phyloP scores from a whole-genome alignment of 208 protist genomes.

The Wallacemonas sp. region DNA sequence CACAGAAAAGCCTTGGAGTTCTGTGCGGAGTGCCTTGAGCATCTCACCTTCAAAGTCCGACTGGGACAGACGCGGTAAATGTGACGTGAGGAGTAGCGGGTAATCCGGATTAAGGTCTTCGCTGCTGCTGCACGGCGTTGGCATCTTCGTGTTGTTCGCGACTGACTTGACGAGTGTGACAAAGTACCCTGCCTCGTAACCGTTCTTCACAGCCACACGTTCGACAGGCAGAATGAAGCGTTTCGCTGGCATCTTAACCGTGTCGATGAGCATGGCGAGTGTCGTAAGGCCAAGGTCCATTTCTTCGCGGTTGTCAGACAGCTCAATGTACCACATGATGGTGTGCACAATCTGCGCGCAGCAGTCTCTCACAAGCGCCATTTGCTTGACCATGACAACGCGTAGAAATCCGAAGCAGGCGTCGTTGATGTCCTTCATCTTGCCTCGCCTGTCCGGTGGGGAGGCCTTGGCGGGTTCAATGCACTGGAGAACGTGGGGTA shows the following conservation, averaged over 20 bases:
- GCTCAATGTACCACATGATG: constrained; percentile 88
- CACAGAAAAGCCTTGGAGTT: constrained; percentile 55
- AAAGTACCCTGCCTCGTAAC: constrained; percentile 68
- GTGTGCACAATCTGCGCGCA: constrained; percentile 87
- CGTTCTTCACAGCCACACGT: constrained; percentile 63
- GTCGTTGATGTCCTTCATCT: constrained; percentile 82
- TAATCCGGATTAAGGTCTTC: constrained; percentile 68
- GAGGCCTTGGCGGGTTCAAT: constrained; percentile 77
- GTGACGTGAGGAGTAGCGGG: constrained; percentile 70
- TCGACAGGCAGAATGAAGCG: constrained; percentile 82
- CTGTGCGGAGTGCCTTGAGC: constrained; percentile 45
- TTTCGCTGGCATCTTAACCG: constrained; percentile 64
- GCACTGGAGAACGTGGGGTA: constrained; percentile 88
- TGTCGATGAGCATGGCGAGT: constrained; percentile 69
- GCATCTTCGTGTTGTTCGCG: constrained; percentile 47
- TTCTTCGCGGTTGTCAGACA: constrained; percentile 70
- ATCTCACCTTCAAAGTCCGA: constrained; percentile 84
- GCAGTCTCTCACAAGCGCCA: constrained; percentile 75
- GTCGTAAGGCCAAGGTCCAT: constrained; percentile 82
- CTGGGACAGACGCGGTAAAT: constrained; percentile 69
- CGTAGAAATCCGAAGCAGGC: constrained; percentile 89
- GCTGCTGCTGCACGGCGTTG: constrained; percentile 24
- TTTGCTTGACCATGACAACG: constrained; percentile 78
- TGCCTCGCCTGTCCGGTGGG: constrained; percentile 23
- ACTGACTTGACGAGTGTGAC: constrained; percentile 58